These are phyloP conservation scores for Boechera stricta DNA, from an alignment of 345 rosid species.

Conservation along the genomic window DNA sequence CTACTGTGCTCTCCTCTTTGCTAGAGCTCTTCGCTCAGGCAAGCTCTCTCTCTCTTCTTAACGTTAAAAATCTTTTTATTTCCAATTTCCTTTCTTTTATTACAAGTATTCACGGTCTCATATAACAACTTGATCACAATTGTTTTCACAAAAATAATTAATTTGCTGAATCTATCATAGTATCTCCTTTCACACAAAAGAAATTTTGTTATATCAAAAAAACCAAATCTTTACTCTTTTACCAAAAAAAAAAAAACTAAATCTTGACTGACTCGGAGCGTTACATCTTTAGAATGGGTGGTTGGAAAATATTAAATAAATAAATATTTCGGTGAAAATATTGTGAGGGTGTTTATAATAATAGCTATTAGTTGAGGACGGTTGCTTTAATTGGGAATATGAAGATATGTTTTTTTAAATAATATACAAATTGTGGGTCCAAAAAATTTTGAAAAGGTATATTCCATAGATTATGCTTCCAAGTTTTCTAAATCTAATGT, in stretches of 20 bases:
- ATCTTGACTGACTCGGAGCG: slow-evolving; percentile 31
- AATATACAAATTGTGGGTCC: not conserved
- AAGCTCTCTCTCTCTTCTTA: slow-evolving; percentile 22
- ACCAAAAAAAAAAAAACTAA: slow-evolving; percentile 4
- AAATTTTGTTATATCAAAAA: not conserved
- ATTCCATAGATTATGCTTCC: slow-evolving; percentile 40
- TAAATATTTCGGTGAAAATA: not conserved
- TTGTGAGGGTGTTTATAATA: slow-evolving; percentile 14
- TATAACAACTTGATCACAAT: not conserved
- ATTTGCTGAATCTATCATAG: not conserved
- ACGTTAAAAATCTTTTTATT: not conserved
- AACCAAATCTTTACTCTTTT: slow-evolving; percentile 28
- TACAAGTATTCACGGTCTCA: slow-evolving; percentile 11
- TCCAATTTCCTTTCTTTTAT: not conserved
- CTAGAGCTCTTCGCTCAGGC: slow-evolving; percentile 53
- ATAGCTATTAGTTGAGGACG: slow-evolving; percentile 37
- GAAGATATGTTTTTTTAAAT: not conserved
- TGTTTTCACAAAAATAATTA: not conserved
- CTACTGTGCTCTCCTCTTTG: slow-evolving; percentile 53
- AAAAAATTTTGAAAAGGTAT: slow-evolving; percentile 22
- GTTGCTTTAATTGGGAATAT: slow-evolving; percentile 33
- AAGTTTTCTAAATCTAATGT: not conserved
- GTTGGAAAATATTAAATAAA: slow-evolving; percentile 33
- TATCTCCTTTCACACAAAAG: not conserved
- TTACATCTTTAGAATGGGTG: slow-evolving; percentile 32